Evolutionary conservation across 345 rosid species (phyloP).

Genomic region (Luvunga scandens): DNA sequence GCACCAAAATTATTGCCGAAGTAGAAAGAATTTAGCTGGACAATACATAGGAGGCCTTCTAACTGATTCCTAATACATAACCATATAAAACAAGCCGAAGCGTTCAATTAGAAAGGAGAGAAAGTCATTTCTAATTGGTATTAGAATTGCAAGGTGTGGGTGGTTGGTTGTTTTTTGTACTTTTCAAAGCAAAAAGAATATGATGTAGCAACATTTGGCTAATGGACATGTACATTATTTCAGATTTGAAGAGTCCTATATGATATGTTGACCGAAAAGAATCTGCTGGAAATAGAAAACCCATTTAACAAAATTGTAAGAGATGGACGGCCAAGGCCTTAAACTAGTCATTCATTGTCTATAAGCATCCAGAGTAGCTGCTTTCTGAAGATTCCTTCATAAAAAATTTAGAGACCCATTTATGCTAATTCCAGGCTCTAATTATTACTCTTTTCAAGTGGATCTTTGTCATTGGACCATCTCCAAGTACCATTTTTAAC

Average conservation of each 20-base stretch:
- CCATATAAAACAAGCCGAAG: too few species aligned
- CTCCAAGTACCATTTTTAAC: not conserved
- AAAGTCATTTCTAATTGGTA: too few species aligned
- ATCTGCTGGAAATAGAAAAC: constrained; percentile 1
- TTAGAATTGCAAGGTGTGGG: not conserved
- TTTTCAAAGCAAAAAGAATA: not conserved
- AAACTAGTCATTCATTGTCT: not conserved
- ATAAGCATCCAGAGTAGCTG: not conserved
- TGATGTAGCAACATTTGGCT: not conserved
- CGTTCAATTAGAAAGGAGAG: too few species aligned
- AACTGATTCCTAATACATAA: too few species aligned
- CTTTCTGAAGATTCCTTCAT: not conserved
- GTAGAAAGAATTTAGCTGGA: too few species aligned
- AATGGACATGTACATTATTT: not conserved
- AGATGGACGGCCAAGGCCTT: constrained; percentile 5
- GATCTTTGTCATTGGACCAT: not conserved
- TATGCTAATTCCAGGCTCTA: not conserved
- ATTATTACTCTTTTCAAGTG: not conserved
- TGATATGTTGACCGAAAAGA: not conserved
- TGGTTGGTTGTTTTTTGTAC: not conserved
- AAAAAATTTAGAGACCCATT: not conserved
- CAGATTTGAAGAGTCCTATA: not conserved
- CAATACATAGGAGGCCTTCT: too few species aligned
- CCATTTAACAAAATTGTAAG: constrained; percentile 1
- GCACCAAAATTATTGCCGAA: too few species aligned